Conservation (phyloP, 345 rosid genomes). For the Brassica cretica region DNA sequence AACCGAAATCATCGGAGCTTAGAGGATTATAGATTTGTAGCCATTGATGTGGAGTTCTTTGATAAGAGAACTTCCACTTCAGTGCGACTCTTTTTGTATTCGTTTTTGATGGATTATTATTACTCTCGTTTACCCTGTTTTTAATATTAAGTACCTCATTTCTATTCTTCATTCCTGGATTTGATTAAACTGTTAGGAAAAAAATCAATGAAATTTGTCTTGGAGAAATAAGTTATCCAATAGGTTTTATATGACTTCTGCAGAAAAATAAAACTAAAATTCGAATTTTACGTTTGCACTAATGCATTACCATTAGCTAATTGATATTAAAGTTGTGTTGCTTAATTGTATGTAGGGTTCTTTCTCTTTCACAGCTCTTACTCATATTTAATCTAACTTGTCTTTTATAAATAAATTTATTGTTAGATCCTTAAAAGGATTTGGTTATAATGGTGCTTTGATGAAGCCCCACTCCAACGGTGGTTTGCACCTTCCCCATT, state of each 20-base stretch:
- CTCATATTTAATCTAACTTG: background rate
- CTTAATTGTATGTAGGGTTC: background rate
- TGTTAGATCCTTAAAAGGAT: background rate
- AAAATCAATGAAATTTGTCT: background rate
- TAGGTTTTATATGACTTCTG: background rate
- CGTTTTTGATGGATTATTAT: constrained; percentile 27
- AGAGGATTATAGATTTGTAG: constrained; percentile 26
- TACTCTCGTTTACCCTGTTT: background rate
- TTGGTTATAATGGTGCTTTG: constrained; percentile 29
- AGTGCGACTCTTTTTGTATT: constrained; percentile 18
- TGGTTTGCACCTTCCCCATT: constrained; percentile 26
- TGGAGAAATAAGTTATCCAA: background rate
- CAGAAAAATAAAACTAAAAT: background rate
- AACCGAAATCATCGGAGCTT: constrained; percentile 38
- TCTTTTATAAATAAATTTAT: background rate
- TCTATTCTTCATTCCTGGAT: background rate
- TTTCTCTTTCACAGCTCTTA: background rate
- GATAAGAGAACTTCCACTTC: background rate
- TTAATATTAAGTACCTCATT: background rate
- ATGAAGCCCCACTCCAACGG: constrained; percentile 31
- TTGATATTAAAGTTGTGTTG: background rate
- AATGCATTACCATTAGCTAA: background rate
- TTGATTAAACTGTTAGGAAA: background rate
- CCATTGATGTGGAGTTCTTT: constrained; percentile 13
- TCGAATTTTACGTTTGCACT: background rate